These are phyloP conservation scores for Arabidopsis suecica DNA, from an alignment of 345 rosid species.

Conservation along the genomic window DNA sequence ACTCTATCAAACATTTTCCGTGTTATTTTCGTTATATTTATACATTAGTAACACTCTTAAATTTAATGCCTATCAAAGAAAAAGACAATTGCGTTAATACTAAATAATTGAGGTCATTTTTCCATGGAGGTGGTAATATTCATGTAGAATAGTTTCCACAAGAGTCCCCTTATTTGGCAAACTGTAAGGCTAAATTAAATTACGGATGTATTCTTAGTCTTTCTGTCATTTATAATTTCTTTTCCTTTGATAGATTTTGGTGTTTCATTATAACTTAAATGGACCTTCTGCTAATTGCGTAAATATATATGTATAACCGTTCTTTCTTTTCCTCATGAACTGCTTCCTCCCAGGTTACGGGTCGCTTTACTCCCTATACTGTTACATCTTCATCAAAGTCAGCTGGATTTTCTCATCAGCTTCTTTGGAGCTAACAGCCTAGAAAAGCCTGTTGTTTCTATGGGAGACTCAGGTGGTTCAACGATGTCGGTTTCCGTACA, in stretches of 20 bases:
- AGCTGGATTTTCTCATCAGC: constrained; percentile 83
- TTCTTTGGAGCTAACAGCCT: constrained; percentile 71
- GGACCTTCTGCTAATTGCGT: constrained; percentile 2
- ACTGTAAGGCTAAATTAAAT: constrained; percentile 2
- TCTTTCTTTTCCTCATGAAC: constrained; percentile 28
- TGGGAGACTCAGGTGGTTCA: constrained; percentile 52
- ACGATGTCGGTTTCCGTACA: constrained; percentile 40
- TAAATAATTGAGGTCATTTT: neutral
- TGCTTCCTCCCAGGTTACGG: constrained; percentile 62
- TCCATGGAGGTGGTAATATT: constrained; percentile 12
- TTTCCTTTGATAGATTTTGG: constrained; percentile 8
- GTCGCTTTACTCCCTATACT: constrained; percentile 78
- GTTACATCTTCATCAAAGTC: constrained; percentile 95
- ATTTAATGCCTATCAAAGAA: neutral
- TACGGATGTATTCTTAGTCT: constrained; percentile 11
- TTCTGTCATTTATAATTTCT: neutral
- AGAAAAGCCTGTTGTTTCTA: constrained; percentile 52
- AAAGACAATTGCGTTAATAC: constrained; percentile 3
- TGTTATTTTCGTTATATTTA: constrained; percentile 14
- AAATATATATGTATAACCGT: constrained; percentile 17
- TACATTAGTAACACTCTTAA: constrained; percentile 20
- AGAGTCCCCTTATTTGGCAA: constrained; percentile 1
- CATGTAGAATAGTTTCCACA: neutral
- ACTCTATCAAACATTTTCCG: neutral
- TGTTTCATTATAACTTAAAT: constrained; percentile 17